Conservation (phyloP, 352 stramenopile species). For the Globisporangium heterothallicum region DNA sequence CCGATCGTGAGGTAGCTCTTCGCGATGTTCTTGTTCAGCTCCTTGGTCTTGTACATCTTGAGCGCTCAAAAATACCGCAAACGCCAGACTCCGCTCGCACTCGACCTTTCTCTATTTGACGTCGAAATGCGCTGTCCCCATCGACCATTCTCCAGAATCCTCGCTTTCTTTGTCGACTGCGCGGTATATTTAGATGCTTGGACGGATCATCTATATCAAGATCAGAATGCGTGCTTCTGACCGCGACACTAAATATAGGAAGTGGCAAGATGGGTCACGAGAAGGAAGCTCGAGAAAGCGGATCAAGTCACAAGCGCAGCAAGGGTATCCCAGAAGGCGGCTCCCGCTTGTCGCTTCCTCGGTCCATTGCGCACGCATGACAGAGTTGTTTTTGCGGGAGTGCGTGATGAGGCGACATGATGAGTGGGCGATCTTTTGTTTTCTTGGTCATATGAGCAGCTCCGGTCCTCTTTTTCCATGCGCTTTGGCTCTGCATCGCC, state of each 20-base stretch:
- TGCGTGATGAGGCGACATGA: too few species aligned
- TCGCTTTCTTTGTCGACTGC: neutral
- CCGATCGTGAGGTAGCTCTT: constrained; percentile 77
- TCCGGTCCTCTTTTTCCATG: neutral
- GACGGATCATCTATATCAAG: neutral
- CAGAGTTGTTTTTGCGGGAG: too few species aligned
- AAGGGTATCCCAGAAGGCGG: too few species aligned
- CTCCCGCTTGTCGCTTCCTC: too few species aligned
- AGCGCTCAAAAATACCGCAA: neutral
- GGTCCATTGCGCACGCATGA: too few species aligned
- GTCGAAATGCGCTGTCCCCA: neutral
- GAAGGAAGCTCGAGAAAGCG: too few species aligned
- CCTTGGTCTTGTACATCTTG: constrained; percentile 70
- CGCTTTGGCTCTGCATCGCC: neutral
- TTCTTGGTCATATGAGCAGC: neutral
- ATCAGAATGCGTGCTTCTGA: neutral
- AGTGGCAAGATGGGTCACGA: too few species aligned
- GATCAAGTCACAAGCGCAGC: too few species aligned
- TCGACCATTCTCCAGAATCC: neutral
- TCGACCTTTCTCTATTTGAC: neutral
- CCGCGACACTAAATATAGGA: too few species aligned
- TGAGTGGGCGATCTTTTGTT: too few species aligned
- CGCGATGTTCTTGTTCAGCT: constrained; percentile 80
- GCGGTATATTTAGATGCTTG: neutral
- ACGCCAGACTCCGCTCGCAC: neutral